Evolutionary conservation across 179 eudicot genomes (phyloP).

Genomic region (Camellia oleifera): DNA sequence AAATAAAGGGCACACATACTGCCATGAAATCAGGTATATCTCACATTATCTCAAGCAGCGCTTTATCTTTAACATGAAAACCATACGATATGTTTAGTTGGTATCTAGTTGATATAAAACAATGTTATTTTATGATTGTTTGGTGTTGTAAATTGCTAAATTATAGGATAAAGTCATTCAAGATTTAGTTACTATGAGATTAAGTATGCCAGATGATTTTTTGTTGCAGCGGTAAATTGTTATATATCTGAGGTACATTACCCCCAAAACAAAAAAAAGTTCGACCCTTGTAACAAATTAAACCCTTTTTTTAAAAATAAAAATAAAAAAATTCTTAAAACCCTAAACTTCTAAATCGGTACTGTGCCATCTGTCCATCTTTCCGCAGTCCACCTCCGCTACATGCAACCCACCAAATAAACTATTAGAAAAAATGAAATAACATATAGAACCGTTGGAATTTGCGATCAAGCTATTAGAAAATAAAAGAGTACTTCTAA

Average conservation of each 20-base stretch:
- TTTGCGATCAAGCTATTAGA: too few relatives aligned
- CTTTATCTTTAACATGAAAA: background rate
- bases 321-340: too few relatives aligned
- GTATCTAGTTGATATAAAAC: background rate
- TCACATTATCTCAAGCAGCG: background rate
- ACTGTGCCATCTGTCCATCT: too few relatives aligned
- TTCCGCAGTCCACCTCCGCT: too few relatives aligned
- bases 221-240: background rate
- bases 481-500: background rate
- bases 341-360: too few relatives aligned
- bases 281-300: too few relatives aligned
- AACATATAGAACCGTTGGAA: too few relatives aligned
- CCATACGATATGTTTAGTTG: background rate
- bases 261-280: too few relatives aligned
- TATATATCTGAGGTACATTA: too few relatives aligned
- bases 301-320: too few relatives aligned
- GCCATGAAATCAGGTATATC: conserved; percentile 96
- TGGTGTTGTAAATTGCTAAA: background rate
- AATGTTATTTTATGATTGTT: background rate
- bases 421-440: too few relatives aligned
- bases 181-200: background rate
- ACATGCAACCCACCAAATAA: too few relatives aligned
- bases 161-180: background rate
- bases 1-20: conserved; percentile 96
- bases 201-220: background rate